Base-by-base conservation (phyloP, 352 stramenopile species). In the Elongisporangium anandrum region DNA sequence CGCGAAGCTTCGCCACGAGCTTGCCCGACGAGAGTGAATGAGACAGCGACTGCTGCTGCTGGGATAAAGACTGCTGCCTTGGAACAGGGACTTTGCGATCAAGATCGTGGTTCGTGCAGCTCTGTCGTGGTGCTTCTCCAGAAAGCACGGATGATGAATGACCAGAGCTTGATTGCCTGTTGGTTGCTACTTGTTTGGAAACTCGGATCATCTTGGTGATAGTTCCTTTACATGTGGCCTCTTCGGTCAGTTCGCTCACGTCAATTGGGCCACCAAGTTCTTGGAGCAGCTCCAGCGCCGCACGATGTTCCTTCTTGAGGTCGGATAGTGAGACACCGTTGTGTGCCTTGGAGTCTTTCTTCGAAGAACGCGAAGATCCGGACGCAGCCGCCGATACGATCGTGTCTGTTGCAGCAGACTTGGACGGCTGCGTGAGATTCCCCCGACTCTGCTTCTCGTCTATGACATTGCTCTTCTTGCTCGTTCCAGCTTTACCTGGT, bases 231-330 rank as follows among this genome's bases (percentile, higher is more conserved):
- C 39, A 51, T 41, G 24, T 54, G 19, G n/a, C 20, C 17, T 75
- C 65, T 20, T 39, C 34, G 4, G 68, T 54, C 21, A 71, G 56
- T n/a, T 74, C 73, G 49, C 81, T 70, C 4, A 54, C 56, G 38
- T 89, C 78, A 12, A 85, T 16, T 7, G 82, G 78, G 0, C 80
- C 85, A 3, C 83, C 85, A 0, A 94, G 75, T 58, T 92, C 82
- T 23, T 87, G 69, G 1, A 94, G 72, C 64, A 94, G 74, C 41
- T 84, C 72, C 19, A 92, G 65, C 20, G 85, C 85, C 21, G 79
- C 79, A 3, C 73, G 79, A 59, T 94, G 85, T 23, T 94, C 85
- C 17, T 87, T 70, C 57, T 87, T 89, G 1, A 94, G 58, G 57
- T 88, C 81, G 3, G 81, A 77, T 21, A 94, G 68, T 13, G 85